Evolutionary conservation across 768 basidiomycete genomes (phyloP), one percentile per base, ranked within the genome.

Genomic region (Mycena venus): DNA sequence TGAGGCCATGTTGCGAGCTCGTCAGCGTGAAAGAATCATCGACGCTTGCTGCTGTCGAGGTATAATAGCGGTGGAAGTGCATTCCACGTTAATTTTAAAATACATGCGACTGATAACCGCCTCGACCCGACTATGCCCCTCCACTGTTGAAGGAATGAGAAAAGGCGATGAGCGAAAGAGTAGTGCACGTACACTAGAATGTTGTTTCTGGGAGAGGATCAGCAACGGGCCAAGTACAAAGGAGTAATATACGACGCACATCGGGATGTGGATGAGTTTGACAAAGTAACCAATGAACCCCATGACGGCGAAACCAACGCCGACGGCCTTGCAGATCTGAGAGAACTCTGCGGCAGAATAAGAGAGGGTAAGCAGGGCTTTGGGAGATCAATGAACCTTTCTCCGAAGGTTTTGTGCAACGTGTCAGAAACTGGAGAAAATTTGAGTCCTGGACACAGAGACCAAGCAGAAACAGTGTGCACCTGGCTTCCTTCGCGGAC

Each of bases 201-300:
- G 83, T 98, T 98, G 87, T 98, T 98, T 90, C 96, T 98, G 80
- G 17, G 69, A 68, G 34, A 36, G 49, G 9, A 60, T 77, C 27
- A 78, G 78, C 80, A 64, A 78, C 74, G 68, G 60, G 11, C 15
- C 61, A 61, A n/a, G 25, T 21, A 58, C 19, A 36, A 51, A 34
- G 47, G 62, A 44, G 25, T 12, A 27, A 51, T 25, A 65, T 21
- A 71, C 42, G 34, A 91, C 97, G 87, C 78, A 98, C 97, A 98
- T 98, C 79, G 97, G 97, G 84, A 98, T 98, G 85, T 99, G 97
- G 79, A 99, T 97, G 77, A 99, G 92, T 85, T 99, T 99, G 78
- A 98, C 97, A 82, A 99, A 94, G 88, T 98, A 99, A 19, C 98
- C 98, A 83, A 99, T 97, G 90, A 99, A 98, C 19, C 98, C 98